Base-by-base conservation (phyloP, 768 basidiomycete genomes). In the Calocera viscosa region DNA sequence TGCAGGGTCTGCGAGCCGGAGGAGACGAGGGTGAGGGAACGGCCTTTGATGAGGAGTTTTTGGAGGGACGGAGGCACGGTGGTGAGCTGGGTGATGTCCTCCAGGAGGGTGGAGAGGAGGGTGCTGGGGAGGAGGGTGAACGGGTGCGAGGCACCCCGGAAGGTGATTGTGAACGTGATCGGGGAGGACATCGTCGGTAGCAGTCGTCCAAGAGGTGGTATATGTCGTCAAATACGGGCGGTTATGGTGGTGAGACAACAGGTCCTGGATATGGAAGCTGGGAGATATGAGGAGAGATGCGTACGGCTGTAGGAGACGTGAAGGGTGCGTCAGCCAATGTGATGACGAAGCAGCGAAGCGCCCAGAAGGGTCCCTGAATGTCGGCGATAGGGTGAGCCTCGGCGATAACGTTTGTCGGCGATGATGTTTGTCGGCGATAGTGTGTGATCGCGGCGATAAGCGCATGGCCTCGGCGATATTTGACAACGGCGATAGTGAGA, bases 1-100 rank as follows among this genome's bases (percentile, higher is more conserved):
- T 72, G 1, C 1, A 82, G 60, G 14, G 74, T 70, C 78, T 71
- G 32, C 72, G 79, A 60, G 67, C 69, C 64, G 2, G 70, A 76
- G 28, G 70, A 72, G 41, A 72, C 69, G 19, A 74, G 60, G 16
- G 41, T 17, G 19, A 75, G 35, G 65, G 77, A 82, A 79, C 87
- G 90, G 35, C 89, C 87, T 72, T 84, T 88, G 77, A 82, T 87
- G 10, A 90, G 73, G 43, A 90, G 78, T 71, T 91, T 91, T 77
- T 91, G 89, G 41, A 85, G 76, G 1, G 79, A 73, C 2, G 83
- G 80, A 0, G 88, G 87, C 12, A 90, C 85, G 28, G 80, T 78
- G 1, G 88, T 90, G 32, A 89, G 79, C 69, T 84, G 81, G 72
- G 86, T 83, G 2, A 90, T 72, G 11, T 71, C 72, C 1, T 77